Base-by-base conservation (phyloP, 2,329 filamentous ascomycete genomes). In the Phialocephala sp. region DNA sequence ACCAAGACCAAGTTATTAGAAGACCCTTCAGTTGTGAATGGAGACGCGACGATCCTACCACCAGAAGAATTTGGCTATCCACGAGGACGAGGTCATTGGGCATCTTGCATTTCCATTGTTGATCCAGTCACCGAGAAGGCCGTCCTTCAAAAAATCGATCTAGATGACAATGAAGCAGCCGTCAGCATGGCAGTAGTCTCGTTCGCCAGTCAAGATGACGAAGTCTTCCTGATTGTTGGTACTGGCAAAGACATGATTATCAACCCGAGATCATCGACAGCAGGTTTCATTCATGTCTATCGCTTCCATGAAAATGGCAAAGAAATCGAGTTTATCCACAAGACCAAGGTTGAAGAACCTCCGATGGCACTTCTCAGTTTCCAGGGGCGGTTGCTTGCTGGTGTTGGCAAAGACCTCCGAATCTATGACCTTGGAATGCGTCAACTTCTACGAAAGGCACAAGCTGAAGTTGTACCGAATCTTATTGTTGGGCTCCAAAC, bases 361-460 rank as follows among this genome's bases (percentile, higher is more conserved):
- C 93, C 96, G 1, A 88, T 93, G 73, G 94, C 95, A n/a, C 83
- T 99, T 18, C 82, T 95, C n/a, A 85, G 88, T 2, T 99, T 99
- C 82, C 94, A 98, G 77, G 96, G 96, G 36, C 91, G 91, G 70
- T 83, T 99, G 0, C 81, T 96, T 2, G 91, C 91, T n/a, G 95
- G 94, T 55, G 85, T 97, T 57, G 94, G 94, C 63, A 89, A 90
- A 72, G 88, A 91, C 39, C 80, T 99, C 27, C 87, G 92, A 61
- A 86, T 97, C 56, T 99, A 97, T 75, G 96, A 99, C 75, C 87
- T 98, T 15, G 95, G 96, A 69, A 91, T 97, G 85, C 90, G 91
- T 72, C 93, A 97, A 74, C 85, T 99, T 74, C 87, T 99, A 9
- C 91, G 95, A 65, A 99, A 99, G 78, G 87, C 93, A 1, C 93